Base-by-base conservation (phyloP, 305 asterid genomes). In the Fraxinus greggii region DNA sequence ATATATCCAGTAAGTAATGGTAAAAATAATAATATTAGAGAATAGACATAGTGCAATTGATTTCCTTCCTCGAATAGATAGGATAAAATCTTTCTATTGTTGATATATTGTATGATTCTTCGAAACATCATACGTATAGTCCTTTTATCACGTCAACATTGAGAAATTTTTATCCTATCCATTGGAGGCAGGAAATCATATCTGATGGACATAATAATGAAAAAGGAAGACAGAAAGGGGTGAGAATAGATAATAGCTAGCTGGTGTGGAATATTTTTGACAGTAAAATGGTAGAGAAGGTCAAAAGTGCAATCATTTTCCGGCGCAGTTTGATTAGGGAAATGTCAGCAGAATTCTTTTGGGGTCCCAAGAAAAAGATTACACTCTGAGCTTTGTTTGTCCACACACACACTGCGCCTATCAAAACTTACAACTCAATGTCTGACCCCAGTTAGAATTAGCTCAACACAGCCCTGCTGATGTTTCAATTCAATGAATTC, bases 301-400 rank as follows among this genome's bases (percentile, higher is more conserved):
- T 92, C 95, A 90, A 90, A 90, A 87, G 92, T 54, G 90, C 89
- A 92, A 92, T 92, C 91, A 92, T 92, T 92, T 90, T 90, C 92
- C 92, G 91, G 92, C 92, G 90, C 92, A 89, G 90, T 76, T 78
- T 87, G 85, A 85, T 85, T 80, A 84, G 90, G 90, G 83, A 82
- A 78, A 79, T 79, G 83, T 85, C 85, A 80, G 69, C 69, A 83
- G 81, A 89, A 82, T 69, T 67, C 31, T 81, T 70, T 76, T 76
- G 78, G 74, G 83, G 83, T 79, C 81, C 83, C 83, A 32, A 82
- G 72, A 54, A 48, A 75, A 28, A 75, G 79, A 75, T 75, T 5
- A 3, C 67, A 23, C 35, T 40, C 63, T 40, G 79, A 8, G 24
- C 35, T 38, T 40, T 80, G 36, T 72, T 80, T 80, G 72, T 70